Percentiles rank a stretch among this genome's conserved stretches.
These are phyloP conservation scores for Panus rudis DNA, from an alignment of 768 basidiomycete species.

Conservation along the genomic window DNA sequence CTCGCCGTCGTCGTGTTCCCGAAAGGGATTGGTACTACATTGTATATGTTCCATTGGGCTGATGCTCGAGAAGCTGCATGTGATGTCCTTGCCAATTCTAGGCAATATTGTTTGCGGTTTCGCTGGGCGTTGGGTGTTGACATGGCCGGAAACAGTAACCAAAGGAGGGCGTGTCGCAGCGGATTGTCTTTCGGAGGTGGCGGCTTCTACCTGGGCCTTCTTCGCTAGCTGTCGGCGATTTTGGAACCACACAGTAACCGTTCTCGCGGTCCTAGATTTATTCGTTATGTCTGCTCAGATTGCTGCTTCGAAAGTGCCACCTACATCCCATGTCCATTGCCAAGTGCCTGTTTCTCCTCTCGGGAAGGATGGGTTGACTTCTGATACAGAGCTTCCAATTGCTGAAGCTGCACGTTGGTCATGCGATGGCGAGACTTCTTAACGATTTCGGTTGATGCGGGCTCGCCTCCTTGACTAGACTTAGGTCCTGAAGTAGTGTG, in stretches of 20 bases:
- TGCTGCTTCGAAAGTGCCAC: not conserved
- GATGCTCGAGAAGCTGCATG: no score
- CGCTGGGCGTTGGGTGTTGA: no score
- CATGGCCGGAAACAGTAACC: no score
- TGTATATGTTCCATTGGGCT: no score
- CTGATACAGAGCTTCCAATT: constrained; percentile 20
- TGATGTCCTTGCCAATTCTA: no score
- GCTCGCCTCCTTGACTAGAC: not conserved
- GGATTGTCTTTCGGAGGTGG: not conserved
- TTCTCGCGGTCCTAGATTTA: constrained; percentile 19
- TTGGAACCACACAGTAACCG: constrained; percentile 30
- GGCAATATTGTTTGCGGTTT: no score
- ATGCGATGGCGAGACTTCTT: constrained; percentile 32
- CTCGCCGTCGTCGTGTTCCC: no score
- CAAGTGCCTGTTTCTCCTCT: constrained; percentile 19
- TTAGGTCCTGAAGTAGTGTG: no score
- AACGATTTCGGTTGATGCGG: constrained; percentile 4
- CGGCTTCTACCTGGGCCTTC: constrained; percentile 2
- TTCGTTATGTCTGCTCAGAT: not conserved
- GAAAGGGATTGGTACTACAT: no score
- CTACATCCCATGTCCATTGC: constrained; percentile 19
- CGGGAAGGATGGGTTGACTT: constrained; percentile 19
- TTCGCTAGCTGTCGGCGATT: constrained; percentile 25
- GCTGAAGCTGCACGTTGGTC: constrained; percentile 22
- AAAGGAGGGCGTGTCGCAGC: not conserved